Evolutionary conservation across 495 filamentous ascomycete species (phyloP), one percentile per base, ranked within the genome.

Genomic region (Podospora appendiculata): DNA sequence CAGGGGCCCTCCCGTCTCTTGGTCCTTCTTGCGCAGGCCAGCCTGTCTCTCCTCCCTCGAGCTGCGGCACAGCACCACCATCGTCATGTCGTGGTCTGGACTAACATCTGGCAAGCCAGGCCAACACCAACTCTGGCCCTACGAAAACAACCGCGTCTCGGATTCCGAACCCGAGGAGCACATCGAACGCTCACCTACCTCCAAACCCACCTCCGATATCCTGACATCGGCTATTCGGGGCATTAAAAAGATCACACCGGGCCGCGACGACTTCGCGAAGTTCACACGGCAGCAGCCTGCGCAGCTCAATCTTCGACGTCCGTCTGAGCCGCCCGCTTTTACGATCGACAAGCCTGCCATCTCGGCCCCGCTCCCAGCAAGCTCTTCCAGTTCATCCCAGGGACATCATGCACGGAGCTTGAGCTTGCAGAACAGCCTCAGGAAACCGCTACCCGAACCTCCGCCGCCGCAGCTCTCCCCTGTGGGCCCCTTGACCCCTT

Each of bases 401-500:
- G 13, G 52, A 17, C 68, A 73, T 51, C 75, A 79, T 80, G 75
- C 60, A 40, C 64, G 72, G 32, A 74, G 69, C 53, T 45, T 73
- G 60, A 80, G 74, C 51, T 62, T 76, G 18, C 70, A 77, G 45
- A 64, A 75, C 48, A 77, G 71, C 60, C 71, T 74, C 48, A 70
- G 71, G 46, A 79, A 80, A 58, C 76, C 76, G 35, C 59, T 78
- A 41, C 76, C 76, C 44, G 73, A 76, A 52, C 70, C 70, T 16
- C 73, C 74, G 14, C 70, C 70, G 45, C 63, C 67, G 13, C 59
- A 63, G 49, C 61, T 70, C 11, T 72, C 71, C 2, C 70, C 67
- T 2, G 50, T 59, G 18, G 64, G 65, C 47, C 70, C 70, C 9
- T 47, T 63, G 45, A 63, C 67, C 4, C 67, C 70, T 8, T 42